These are phyloP conservation scores for Spergularia marina DNA, from an alignment of 148 eudicot genomes.

Conservation along the genomic window DNA sequence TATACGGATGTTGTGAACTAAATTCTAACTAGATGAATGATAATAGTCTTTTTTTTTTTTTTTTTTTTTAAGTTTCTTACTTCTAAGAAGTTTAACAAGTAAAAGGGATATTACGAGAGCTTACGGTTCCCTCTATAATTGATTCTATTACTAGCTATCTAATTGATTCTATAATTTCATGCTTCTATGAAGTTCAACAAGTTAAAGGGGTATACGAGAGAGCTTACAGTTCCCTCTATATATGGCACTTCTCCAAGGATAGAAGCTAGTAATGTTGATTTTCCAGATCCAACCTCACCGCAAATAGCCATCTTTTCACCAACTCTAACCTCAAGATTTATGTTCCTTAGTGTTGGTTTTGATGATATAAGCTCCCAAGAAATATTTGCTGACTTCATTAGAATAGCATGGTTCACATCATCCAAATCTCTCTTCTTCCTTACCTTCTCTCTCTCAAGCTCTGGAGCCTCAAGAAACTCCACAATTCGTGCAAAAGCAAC, in stretches of 20 bases:
- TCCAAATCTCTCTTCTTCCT: slow-evolving; percentile 30
- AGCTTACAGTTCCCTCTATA: slow-evolving; percentile 66
- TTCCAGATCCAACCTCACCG: slow-evolving; percentile 96
- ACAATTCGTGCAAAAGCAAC: slow-evolving; percentile 76
- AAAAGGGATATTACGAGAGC: slow-evolving; percentile 22
- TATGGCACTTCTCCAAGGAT: slow-evolving; percentile 85
- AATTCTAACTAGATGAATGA: not conserved
- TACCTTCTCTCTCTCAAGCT: slow-evolving; percentile 55
- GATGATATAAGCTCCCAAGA: slow-evolving; percentile 65
- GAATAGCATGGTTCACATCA: slow-evolving; percentile 23
- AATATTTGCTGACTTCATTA: slow-evolving; percentile 55
- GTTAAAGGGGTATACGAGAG: not conserved
- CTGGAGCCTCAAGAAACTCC: slow-evolving; percentile 76
- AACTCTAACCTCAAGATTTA: slow-evolving; percentile 52
- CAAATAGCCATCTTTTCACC: slow-evolving; percentile 81
- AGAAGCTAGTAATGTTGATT: slow-evolving; percentile 79
- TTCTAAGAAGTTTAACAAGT: not conserved
- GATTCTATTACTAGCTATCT: too few species aligned
- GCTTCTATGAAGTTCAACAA: not conserved
- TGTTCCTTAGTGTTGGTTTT: slow-evolving; percentile 53
- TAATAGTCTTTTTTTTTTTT: not conserved
- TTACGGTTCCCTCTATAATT: slow-evolving; percentile 65
- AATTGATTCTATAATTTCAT: too few species aligned
- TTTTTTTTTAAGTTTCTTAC: too few species aligned
- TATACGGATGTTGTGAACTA: not conserved